Conservation (phyloP, 805 yeast genomes). For the Metschnikowia shivogae region DNA sequence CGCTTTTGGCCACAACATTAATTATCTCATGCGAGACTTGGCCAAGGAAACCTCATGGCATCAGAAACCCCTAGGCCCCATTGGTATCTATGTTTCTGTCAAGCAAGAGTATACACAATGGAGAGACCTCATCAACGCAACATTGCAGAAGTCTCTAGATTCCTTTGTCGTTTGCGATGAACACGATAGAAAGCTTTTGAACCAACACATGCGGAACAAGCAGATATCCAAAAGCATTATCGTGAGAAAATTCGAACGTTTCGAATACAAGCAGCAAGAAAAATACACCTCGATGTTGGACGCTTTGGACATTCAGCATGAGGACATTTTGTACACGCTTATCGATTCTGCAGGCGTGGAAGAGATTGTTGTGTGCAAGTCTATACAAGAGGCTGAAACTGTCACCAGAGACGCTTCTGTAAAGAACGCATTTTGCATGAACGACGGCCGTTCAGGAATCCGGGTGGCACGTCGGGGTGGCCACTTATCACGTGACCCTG, state of each 20-base stretch:
- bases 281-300: conserved; percentile 48
- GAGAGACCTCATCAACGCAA: conserved; percentile 57
- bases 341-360: conserved; percentile 65
- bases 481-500: conserved; percentile 51
- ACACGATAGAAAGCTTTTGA: conserved; percentile 47
- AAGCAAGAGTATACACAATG: conserved; percentile 52
- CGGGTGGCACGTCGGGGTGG: conserved; percentile 38
- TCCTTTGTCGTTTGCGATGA: conserved; percentile 66
- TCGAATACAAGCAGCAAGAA: conserved; percentile 39
- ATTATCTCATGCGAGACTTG: conserved; percentile 36
- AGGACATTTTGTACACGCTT: conserved; percentile 53
- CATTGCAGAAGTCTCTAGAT: conserved; percentile 46
- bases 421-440: conserved; percentile 27
- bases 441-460: conserved; percentile 43
- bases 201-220: conserved; percentile 31
- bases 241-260: conserved; percentile 53
- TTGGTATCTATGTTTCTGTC: conserved; percentile 60
- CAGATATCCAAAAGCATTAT: conserved; percentile 39
- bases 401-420: conserved; percentile 37
- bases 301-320: conserved; percentile 52
- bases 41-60: conserved; percentile 31
- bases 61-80: conserved; percentile 69
- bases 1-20: conserved; percentile 50
- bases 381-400: conserved; percentile 48
- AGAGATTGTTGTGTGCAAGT: conserved; percentile 47